phyloP scores from a whole-genome alignment of 2,329 filamentous ascomycete genomes.

The Thielaviopsis euricoi region DNA sequence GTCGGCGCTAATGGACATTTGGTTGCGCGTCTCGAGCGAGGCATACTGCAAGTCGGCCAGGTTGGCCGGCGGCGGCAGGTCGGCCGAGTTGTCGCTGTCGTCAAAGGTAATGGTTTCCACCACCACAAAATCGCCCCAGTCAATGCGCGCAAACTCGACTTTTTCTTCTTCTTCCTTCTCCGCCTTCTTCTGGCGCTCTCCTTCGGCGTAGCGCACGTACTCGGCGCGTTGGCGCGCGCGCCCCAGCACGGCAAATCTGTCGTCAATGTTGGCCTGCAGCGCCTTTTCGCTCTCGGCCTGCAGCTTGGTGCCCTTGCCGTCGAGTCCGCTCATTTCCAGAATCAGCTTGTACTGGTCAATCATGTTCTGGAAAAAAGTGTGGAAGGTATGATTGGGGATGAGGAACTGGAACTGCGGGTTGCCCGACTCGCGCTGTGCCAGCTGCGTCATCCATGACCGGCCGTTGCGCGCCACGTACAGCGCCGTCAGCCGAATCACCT shows the following conservation, averaged over 20 bases:
- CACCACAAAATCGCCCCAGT: conserved; percentile 95
- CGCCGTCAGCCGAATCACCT: conserved; percentile 60
- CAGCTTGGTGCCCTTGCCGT: conserved; percentile 48
- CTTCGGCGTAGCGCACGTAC: conserved; percentile 69
- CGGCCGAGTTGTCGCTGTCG: conserved; percentile 69
- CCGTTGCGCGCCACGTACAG: conserved; percentile 88
- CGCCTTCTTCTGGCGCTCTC: conserved; percentile 76
- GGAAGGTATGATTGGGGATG: conserved; percentile 83
- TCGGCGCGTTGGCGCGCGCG: conserved; percentile 75
- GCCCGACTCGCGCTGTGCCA: conserved; percentile 74
- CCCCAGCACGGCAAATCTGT: conserved; percentile 66
- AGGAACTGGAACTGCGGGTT: conserved; percentile 97
- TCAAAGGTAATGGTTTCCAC: conserved; percentile 90
- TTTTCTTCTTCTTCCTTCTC: conserved; percentile 74
- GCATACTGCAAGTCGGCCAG: conserved; percentile 86
- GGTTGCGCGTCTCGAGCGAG: conserved; percentile 87
- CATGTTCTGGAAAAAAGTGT: conserved; percentile 85
- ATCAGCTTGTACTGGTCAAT: conserved; percentile 87
- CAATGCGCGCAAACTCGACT: conserved; percentile 63
- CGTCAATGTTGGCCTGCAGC: conserved; percentile 55
- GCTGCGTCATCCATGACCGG: conserved; percentile 73
- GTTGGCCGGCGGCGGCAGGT: conserved; percentile 76
- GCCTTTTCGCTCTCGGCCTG: conserved; percentile 57
- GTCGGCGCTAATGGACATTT: conserved; percentile 66
- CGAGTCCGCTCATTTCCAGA: conserved; percentile 48